phyloP scores from a whole-genome alignment of 192 early-diverging fungal species.

The Backusella morwellensis region DNA sequence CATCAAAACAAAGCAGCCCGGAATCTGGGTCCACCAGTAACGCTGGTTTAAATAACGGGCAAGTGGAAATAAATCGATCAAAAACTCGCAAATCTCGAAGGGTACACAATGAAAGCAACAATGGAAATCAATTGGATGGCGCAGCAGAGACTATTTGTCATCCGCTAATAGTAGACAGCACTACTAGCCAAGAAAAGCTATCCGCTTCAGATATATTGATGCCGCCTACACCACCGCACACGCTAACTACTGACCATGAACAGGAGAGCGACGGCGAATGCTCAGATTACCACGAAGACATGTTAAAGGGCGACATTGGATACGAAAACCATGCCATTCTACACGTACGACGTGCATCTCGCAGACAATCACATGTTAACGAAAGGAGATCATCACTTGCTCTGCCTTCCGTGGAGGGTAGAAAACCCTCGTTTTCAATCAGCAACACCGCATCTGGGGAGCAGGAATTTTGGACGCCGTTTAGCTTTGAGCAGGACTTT shows the following conservation, averaged over 20 bases:
- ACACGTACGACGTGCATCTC: slow-evolving; percentile 12
- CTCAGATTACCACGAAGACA: slow-evolving; percentile 59
- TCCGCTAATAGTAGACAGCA: not conserved
- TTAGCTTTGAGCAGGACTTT: slow-evolving; percentile 39
- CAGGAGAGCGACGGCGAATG: slow-evolving; percentile 40
- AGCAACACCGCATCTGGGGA: slow-evolving; percentile 6
- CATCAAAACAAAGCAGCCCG: not conserved
- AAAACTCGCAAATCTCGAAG: not conserved
- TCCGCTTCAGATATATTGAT: not conserved
- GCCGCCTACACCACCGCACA: not conserved
- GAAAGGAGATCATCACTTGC: not conserved
- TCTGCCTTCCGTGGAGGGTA: not conserved
- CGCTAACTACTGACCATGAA: not conserved
- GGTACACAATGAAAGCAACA: not conserved
- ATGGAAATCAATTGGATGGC: not conserved
- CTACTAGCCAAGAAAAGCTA: not conserved
- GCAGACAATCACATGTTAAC: not conserved
- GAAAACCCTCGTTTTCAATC: slow-evolving; percentile 14
- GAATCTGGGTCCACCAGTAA: not conserved
- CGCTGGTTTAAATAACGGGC: not conserved
- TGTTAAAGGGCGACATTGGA: slow-evolving; percentile 49
- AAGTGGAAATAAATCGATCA: not conserved
- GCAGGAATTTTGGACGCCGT: slow-evolving; percentile 36
- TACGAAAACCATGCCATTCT: slow-evolving; percentile 18
- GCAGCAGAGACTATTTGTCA: not conserved